Percentiles rank a stretch among this genome's conserved stretches.
These are phyloP conservation scores for Clarireedia paspali DNA, from an alignment of 2,329 filamentous ascomycete genomes.

Conservation along the genomic window DNA sequence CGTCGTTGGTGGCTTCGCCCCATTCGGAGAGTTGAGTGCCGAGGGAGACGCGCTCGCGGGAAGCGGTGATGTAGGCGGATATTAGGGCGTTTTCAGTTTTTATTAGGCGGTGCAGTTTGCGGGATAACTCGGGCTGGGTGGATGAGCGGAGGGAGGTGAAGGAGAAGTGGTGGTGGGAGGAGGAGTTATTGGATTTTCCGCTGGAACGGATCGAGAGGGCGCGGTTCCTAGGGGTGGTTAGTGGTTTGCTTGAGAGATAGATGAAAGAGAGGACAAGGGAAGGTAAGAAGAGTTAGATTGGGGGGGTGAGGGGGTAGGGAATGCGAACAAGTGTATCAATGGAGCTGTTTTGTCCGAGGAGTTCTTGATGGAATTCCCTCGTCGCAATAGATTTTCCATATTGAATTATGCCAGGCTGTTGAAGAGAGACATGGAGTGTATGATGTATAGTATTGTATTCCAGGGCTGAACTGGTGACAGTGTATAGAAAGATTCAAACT, in stretches of 20 bases:
- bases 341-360: conserved; percentile 3
- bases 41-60: conserved; percentile 74
- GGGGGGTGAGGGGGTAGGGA: neutral
- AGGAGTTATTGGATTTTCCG: conserved; percentile 24
- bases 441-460: neutral
- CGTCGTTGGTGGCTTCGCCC: conserved; percentile 87
- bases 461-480: too few species aligned
- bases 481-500: neutral
- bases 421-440: neutral
- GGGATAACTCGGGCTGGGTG: conserved; percentile 80
- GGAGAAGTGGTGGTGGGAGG: conserved; percentile 64
- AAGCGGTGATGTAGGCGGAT: conserved; percentile 73
- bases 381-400: neutral
- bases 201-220: conserved; percentile 63
- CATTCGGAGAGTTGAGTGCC: conserved; percentile 91
- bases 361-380: neutral
- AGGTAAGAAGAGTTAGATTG: neutral
- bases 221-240: conserved; percentile 51
- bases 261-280: neutral
- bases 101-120: conserved; percentile 83
- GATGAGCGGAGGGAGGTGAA: conserved; percentile 80
- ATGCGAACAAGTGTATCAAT: conserved; percentile 5
- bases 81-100: conserved; percentile 92
- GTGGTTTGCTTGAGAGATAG: neutral
- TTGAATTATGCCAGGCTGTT: neutral